Conservation (phyloP, 2,329 filamentous ascomycete species). For the Penicillium sp. region DNA sequence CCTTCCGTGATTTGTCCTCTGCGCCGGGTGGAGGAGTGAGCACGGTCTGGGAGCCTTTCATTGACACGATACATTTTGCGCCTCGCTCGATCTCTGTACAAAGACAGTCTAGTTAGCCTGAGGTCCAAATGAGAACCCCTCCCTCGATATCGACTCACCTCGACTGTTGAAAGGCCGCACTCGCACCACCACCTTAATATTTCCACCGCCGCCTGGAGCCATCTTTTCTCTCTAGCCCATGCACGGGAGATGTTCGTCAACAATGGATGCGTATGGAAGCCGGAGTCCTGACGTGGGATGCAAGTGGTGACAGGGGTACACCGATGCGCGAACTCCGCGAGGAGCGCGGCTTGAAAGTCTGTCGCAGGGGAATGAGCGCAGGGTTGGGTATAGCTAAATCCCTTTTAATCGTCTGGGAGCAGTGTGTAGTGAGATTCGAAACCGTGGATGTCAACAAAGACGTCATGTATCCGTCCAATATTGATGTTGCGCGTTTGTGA, state of each 20-base stretch:
- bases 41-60: slow-evolving; percentile 90
- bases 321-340: slow-evolving; percentile 32
- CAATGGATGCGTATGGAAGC: slow-evolving; percentile 11
- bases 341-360: slow-evolving; percentile 27
- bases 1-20: slow-evolving; percentile 51
- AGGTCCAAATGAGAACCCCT: not conserved
- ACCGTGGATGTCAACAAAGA: slow-evolving; percentile 33
- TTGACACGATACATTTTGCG: slow-evolving; percentile 95
- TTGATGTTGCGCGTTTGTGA: slow-evolving; percentile 16
- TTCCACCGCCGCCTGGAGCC: slow-evolving; percentile 76
- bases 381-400: not conserved
- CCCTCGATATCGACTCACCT: slow-evolving; percentile 56
- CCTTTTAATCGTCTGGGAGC: slow-evolving; percentile 6
- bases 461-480: slow-evolving; percentile 31
- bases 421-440: slow-evolving; percentile 14
- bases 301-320: slow-evolving; percentile 21
- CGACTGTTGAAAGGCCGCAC: slow-evolving; percentile 91
- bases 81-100: slow-evolving; percentile 77
- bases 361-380: slow-evolving; percentile 10
- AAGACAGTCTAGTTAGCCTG: slow-evolving; percentile 7
- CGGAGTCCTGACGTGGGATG: slow-evolving; percentile 13
- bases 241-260: slow-evolving; percentile 22
- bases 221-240: slow-evolving; percentile 48
- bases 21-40: slow-evolving; percentile 68
- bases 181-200: slow-evolving; percentile 99